Conservation (phyloP, 768 basidiomycete species). For the Coprinellus micaceus region DNA sequence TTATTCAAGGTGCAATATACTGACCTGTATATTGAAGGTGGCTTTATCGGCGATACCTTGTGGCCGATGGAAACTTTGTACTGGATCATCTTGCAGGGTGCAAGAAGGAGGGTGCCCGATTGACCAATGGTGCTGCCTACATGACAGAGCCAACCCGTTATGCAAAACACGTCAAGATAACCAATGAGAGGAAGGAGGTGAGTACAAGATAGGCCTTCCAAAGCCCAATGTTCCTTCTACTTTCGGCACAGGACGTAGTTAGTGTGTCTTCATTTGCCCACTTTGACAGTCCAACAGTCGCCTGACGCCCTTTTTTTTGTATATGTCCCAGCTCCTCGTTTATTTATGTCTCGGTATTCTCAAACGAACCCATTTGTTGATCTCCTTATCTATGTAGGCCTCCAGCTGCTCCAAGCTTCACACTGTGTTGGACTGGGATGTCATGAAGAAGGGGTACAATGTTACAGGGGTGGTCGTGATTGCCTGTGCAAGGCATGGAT, state of each 20-base stretch:
- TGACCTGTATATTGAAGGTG: no score
- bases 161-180: constrained; percentile 18
- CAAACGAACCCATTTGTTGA: background rate
- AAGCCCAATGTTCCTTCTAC: no score
- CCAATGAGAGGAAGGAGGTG: constrained; percentile 11
- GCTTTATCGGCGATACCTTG: constrained; percentile 14
- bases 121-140: constrained; percentile 23
- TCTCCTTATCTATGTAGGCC: background rate
- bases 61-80: constrained; percentile 27
- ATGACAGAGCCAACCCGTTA: constrained; percentile 21
- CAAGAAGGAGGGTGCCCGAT: constrained; percentile 20
- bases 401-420: background rate
- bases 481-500: constrained; percentile 30
- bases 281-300: no score
- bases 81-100: constrained; percentile 23
- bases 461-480: constrained; percentile 26
- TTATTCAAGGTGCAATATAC: no score
- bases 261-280: no score
- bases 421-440: constrained; percentile 18
- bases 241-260: no score
- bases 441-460: constrained; percentile 14
- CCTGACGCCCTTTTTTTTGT: background rate
- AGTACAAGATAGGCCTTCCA: background rate
- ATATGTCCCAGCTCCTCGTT: background rate
- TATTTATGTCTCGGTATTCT: background rate